A percentile compares a stretch with the other conserved stretches of the same genome.
These are phyloP conservation scores for Zizania palustris DNA, from an alignment of 202 grass and related monocot species.

Conservation along the genomic window DNA sequence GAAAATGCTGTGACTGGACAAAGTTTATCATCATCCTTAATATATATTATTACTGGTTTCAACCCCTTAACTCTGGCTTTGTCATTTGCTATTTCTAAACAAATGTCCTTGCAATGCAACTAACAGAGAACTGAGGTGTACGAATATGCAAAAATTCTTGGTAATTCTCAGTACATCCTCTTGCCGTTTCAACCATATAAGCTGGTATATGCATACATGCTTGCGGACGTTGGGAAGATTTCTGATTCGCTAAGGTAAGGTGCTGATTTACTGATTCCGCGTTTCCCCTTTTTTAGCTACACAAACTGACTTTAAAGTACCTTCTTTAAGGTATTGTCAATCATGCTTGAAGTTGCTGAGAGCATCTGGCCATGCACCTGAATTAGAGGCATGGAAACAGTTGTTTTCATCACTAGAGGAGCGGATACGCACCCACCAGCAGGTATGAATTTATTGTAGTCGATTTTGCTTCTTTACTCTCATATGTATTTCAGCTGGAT, in stretches of 20 bases:
- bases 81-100: conserved; percentile 23
- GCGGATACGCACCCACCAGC: conserved; percentile 79
- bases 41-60: conserved; percentile 9
- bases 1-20: neutral
- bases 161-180: conserved; percentile 91
- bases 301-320: conserved; percentile 45
- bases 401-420: conserved; percentile 84
- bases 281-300: conserved; percentile 31
- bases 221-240: conserved; percentile 86
- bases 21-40: neutral
- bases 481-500: neutral
- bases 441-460: conserved; percentile 51
- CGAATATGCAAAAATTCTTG: conserved; percentile 84
- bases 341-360: conserved; percentile 78
- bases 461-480: conserved; percentile 11
- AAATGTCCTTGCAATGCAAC: conserved; percentile 8
- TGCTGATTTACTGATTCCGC: conserved; percentile 29
- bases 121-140: conserved; percentile 88
- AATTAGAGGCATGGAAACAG: conserved; percentile 81
- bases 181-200: conserved; percentile 92
- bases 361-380: conserved; percentile 66
- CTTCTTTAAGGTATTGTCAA: conserved; percentile 83
- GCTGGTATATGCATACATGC: conserved; percentile 94
- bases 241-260: conserved; percentile 80
- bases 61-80: neutral